These are phyloP conservation scores for Aspergillus sojae DNA, from an alignment of 2,329 filamentous ascomycete genomes.

Conservation along the genomic window DNA sequence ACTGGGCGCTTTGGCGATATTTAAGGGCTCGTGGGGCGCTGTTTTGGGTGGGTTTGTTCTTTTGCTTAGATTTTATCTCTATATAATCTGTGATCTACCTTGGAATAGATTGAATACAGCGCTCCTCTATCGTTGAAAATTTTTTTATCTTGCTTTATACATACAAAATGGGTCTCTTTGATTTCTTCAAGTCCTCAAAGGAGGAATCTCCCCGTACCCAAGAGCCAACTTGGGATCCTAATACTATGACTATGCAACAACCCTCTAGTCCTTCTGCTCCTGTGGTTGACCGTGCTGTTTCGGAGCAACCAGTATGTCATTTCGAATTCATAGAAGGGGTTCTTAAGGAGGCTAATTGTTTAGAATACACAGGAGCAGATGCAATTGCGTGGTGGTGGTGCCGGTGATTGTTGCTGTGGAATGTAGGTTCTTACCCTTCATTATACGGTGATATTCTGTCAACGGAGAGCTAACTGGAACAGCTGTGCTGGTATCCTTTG, in stretches of 20 bases:
- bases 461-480: neutral
- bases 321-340: neutral
- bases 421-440: conserved; percentile 23
- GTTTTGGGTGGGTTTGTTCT: neutral
- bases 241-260: conserved; percentile 32
- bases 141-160: neutral
- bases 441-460: neutral
- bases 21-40: neutral
- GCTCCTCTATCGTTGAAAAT: no score
- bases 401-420: conserved; percentile 33
- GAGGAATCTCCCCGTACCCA: conserved; percentile 17
- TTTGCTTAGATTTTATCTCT: no score
- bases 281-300: conserved; percentile 21
- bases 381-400: conserved; percentile 32
- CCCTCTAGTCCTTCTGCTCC: conserved; percentile 27
- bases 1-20: neutral
- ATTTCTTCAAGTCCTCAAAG: conserved; percentile 30
- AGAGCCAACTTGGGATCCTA: conserved; percentile 28
- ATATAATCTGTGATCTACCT: no score
- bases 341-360: neutral
- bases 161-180: conserved; percentile 23
- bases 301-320: conserved; percentile 27
- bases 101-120: no score
- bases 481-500: conserved; percentile 32
- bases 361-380: conserved; percentile 23